A percentile compares a stretch with the other conserved stretches of the same genome.
Conservation (phyloP, 2,329 filamentous ascomycete genomes). For the Diaporthe humulicola region DNA sequence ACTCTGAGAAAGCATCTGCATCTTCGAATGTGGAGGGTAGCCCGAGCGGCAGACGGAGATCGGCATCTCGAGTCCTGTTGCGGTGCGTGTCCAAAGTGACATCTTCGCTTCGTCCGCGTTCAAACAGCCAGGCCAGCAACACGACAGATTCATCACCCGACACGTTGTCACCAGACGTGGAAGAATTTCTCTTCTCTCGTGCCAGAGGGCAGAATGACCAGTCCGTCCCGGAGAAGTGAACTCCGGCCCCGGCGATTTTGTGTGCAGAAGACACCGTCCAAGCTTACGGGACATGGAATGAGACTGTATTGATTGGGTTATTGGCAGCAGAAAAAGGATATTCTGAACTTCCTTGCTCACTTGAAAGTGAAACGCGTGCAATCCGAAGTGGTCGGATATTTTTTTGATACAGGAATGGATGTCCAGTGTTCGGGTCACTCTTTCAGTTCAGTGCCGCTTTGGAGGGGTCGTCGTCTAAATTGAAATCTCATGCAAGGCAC, state of each 20-base stretch:
- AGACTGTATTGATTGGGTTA: neutral
- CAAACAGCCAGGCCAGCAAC: conserved; percentile 17
- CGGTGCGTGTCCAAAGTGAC: conserved; percentile 25
- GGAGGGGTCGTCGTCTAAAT: neutral
- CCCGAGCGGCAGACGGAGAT: conserved; percentile 2
- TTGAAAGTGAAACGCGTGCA: neutral
- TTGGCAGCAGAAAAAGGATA: no score
- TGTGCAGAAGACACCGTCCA: no score
- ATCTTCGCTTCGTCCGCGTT: conserved; percentile 5
- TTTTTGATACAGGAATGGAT: no score
- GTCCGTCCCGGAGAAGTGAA: neutral
- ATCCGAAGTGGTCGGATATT: neutral
- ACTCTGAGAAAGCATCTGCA: neutral
- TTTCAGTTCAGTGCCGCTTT: neutral
- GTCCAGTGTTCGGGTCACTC: neutral
- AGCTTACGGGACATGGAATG: neutral
- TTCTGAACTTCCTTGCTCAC: neutral
- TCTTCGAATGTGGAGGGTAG: neutral
- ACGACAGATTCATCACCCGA: neutral
- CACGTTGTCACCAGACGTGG: conserved; percentile 18
- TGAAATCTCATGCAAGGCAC: conserved; percentile 17
- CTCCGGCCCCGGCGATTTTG: neutral
- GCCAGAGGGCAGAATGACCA: neutral
- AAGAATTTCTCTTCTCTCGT: conserved; percentile 8
- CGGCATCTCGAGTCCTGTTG: conserved; percentile 8